phyloP scores from a whole-genome alignment of 768 basidiomycete genomes.

The Chlorophyllum brunneum region DNA sequence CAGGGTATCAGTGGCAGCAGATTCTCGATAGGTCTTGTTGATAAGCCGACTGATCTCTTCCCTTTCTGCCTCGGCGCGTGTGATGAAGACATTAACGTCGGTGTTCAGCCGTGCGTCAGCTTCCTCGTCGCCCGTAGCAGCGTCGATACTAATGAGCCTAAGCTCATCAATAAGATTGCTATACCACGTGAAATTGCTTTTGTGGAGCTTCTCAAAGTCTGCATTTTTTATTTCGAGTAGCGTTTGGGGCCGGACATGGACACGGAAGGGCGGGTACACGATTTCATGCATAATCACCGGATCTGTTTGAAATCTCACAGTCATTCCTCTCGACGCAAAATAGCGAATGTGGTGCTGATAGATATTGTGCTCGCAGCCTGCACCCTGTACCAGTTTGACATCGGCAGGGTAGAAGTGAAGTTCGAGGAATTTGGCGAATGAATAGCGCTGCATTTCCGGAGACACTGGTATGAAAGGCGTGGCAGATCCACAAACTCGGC shows the following conservation, averaged over 20 bases:
- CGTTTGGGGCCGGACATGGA: slow-evolving; percentile 82
- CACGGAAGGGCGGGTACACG: slow-evolving; percentile 82
- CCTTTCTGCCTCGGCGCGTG: slow-evolving; percentile 70
- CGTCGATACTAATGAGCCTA: slow-evolving; percentile 72
- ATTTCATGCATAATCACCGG: slow-evolving; percentile 80
- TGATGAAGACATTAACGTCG: slow-evolving; percentile 64
- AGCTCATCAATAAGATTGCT: slow-evolving; percentile 71
- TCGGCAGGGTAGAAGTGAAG: slow-evolving; percentile 93
- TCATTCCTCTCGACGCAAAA: slow-evolving; percentile 81
- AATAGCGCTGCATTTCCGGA: slow-evolving; percentile 90
- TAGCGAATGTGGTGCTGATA: slow-evolving; percentile 91
- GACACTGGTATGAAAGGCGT: slow-evolving; percentile 89
- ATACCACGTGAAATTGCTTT: slow-evolving; percentile 73
- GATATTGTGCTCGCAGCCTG: slow-evolving; percentile 91
- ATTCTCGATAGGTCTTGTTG: slow-evolving; percentile 77
- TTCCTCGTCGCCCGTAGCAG: slow-evolving; percentile 75
- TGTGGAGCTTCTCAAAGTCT: slow-evolving; percentile 79
- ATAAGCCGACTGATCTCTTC: slow-evolving; percentile 71
- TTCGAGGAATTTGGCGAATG: slow-evolving; percentile 95
- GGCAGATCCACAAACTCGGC: slow-evolving; percentile 70
- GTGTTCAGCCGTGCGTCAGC: slow-evolving; percentile 57
- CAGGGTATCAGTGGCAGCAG: slow-evolving; percentile 78
- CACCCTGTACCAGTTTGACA: slow-evolving; percentile 79
- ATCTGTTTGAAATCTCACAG: slow-evolving; percentile 85
- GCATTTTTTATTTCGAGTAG: slow-evolving; percentile 87